phyloP scores from a whole-genome alignment of 805 yeast genomes.

The Lachancea thermotolerans region DNA sequence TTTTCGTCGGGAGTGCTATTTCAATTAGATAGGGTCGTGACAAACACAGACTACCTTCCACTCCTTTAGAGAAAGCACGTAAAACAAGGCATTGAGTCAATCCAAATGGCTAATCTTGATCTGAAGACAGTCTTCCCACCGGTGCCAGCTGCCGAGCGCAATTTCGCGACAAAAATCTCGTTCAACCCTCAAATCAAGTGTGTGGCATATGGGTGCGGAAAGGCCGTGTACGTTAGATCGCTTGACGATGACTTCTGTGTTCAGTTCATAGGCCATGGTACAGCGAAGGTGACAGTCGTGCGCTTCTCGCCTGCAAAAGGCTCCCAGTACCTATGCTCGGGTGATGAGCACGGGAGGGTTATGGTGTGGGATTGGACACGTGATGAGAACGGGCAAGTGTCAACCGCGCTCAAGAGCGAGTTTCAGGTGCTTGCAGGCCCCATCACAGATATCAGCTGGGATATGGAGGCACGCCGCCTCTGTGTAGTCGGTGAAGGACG shows the following conservation, averaged over 20 bases:
- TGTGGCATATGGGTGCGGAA: slow-evolving; percentile 76
- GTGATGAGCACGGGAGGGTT: slow-evolving; percentile 85
- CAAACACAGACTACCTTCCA: too few relatives aligned
- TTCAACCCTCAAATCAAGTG: slow-evolving; percentile 65
- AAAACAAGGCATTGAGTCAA: background rate
- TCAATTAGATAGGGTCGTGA: too few relatives aligned
- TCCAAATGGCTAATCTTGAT: slow-evolving; percentile 17
- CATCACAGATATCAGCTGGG: slow-evolving; percentile 85
- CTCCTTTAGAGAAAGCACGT: too few relatives aligned
- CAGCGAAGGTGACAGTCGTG: slow-evolving; percentile 69
- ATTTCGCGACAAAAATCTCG: slow-evolving; percentile 58
- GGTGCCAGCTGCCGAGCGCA: slow-evolving; percentile 72
- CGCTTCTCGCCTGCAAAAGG: slow-evolving; percentile 66
- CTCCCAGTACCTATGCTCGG: slow-evolving; percentile 86
- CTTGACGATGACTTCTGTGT: slow-evolving; percentile 45
- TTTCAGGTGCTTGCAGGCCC: slow-evolving; percentile 74
- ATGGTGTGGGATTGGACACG: slow-evolving; percentile 71
- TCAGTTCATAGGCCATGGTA: slow-evolving; percentile 70
- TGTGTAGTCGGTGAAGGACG: slow-evolving; percentile 95
- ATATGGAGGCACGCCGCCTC: slow-evolving; percentile 74
- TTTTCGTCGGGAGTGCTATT: too few relatives aligned
- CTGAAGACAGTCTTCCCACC: slow-evolving; percentile 52
- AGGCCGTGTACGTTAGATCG: slow-evolving; percentile 66
- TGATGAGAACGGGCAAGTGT: slow-evolving; percentile 36
- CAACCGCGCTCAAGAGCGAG: slow-evolving; percentile 62